Evolutionary conservation across 257 asterid genomes (phyloP).

Genomic region (Avicennia marina): DNA sequence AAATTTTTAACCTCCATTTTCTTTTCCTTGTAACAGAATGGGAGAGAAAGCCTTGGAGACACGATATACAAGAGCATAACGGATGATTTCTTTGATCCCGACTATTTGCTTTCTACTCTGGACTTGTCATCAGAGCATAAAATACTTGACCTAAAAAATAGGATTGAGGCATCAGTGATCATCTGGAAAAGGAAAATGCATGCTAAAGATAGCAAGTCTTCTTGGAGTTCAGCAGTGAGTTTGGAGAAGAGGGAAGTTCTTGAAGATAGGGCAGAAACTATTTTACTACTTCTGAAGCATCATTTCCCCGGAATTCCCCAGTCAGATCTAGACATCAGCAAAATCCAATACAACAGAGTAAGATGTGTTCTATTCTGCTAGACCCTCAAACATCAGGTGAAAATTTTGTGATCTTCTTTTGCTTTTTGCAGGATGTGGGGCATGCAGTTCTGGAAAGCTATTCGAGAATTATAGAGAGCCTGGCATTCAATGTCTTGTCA

Average conservation of each 20-base stretch:
- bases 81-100: conserved; percentile 66
- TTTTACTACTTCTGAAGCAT: conserved; percentile 44
- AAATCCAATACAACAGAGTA: conserved; percentile 48
- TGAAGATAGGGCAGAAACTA: conserved; percentile 59
- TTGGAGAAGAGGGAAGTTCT: conserved; percentile 52
- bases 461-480: conserved; percentile 77
- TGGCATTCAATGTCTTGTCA: conserved; percentile 74
- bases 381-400: neutral
- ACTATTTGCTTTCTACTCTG: conserved; percentile 34
- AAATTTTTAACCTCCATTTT: too few species aligned
- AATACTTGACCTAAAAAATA: conserved; percentile 60
- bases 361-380: neutral
- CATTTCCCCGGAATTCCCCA: conserved; percentile 54
- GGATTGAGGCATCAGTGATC: conserved; percentile 60
- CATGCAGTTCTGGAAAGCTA: conserved; percentile 86
- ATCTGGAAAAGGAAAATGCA: conserved; percentile 64
- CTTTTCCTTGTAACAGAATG: conserved; percentile 32
- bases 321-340: conserved; percentile 49
- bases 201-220: conserved; percentile 52
- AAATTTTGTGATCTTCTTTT: neutral
- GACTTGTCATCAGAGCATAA: conserved; percentile 62
- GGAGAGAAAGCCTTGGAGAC: conserved; percentile 69
- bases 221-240: conserved; percentile 63
- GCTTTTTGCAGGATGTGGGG: conserved; percentile 73
- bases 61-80: conserved; percentile 59